Percentiles rank a stretch among this genome's conserved stretches.
Conservation (phyloP, 129 eudicot species). For the Gnaphalium uliginosum region DNA sequence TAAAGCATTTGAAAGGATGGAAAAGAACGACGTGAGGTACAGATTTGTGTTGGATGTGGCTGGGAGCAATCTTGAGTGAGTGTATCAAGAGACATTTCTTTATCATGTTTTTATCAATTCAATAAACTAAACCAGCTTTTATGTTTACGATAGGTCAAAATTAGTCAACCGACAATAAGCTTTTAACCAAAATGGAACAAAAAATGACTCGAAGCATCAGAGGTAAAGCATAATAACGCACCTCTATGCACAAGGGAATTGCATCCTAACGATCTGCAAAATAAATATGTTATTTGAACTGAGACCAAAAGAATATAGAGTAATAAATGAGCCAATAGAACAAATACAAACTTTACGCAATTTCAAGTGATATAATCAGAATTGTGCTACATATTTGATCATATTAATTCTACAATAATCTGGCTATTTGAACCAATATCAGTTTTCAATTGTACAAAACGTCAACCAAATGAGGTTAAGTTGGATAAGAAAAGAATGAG, state of each 20-base stretch:
- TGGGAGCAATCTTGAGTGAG: conserved; percentile 52
- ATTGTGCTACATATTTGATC: conserved; percentile 22
- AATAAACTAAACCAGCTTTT: conserved; percentile 13
- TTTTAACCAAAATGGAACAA: not conserved
- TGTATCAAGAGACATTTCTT: not conserved
- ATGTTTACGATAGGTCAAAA: not conserved
- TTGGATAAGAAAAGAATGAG: conserved; percentile 31
- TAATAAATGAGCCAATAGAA: conserved; percentile 2
- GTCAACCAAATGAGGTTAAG: conserved; percentile 22
- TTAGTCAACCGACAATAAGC: not conserved
- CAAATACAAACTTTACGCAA: not conserved
- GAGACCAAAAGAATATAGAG: not conserved
- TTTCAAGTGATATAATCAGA: conserved; percentile 17
- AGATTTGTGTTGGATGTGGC: conserved; percentile 62
- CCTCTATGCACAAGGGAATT: not conserved
- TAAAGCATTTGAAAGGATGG: conserved; percentile 60
- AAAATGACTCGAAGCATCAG: not conserved
- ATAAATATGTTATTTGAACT: not conserved
- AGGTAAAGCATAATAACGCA: not conserved
- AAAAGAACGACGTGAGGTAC: conserved; percentile 58
- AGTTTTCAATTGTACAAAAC: conserved; percentile 34
- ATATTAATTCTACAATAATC: conserved; percentile 37
- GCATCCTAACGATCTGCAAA: not conserved
- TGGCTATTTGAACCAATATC: conserved; percentile 30
- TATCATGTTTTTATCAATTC: conserved; percentile 14